Conservation (phyloP, 345 rosid species). For the Ceriops tagal region DNA sequence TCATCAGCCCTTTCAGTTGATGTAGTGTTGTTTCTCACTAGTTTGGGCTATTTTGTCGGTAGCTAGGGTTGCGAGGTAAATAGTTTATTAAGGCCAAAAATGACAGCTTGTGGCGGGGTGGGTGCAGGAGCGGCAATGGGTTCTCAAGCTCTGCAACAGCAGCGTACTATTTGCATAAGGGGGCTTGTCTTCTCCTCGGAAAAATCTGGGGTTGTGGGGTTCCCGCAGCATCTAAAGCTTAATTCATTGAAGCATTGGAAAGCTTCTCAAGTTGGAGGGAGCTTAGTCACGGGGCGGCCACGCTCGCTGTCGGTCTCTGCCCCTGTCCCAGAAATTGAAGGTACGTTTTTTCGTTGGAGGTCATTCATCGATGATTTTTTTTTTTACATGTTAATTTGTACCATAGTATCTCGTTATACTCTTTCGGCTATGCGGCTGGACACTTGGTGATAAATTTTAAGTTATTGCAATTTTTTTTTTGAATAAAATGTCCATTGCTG, state of each 20-base stretch:
- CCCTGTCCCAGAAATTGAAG: constrained; percentile 46
- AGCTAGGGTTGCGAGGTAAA: too few relatives aligned
- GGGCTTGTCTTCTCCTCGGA: constrained; percentile 30
- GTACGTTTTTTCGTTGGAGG: constrained; percentile 18
- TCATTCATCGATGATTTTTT: too few relatives aligned
- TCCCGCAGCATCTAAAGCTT: constrained; percentile 41
- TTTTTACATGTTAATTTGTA: too few relatives aligned
- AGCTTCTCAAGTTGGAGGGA: constrained; percentile 39
- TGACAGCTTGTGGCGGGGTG: constrained; percentile 53
- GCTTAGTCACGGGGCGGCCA: constrained; percentile 47
- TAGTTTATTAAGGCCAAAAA: constrained; percentile 4
- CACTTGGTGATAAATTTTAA: too few relatives aligned
- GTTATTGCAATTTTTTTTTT: too few relatives aligned
- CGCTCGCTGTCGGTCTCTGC: constrained; percentile 47
- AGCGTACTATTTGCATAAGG: constrained; percentile 45
- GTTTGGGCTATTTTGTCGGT: too few relatives aligned
- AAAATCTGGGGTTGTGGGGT: constrained; percentile 29
- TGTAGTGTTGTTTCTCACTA: too few relatives aligned
- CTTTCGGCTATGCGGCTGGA: too few relatives aligned
- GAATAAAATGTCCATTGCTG: too few relatives aligned
- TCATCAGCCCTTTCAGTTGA: too few relatives aligned
- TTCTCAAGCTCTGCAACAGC: constrained; percentile 34
- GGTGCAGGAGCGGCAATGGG: constrained; percentile 35
- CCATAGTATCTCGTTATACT: too few relatives aligned
- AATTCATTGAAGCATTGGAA: constrained; percentile 36